A percentile compares a stretch with the other conserved stretches of the same genome.
phyloP scores from a whole-genome alignment of 1,284 basidiomycete genomes.

The Tilletia setariae region DNA sequence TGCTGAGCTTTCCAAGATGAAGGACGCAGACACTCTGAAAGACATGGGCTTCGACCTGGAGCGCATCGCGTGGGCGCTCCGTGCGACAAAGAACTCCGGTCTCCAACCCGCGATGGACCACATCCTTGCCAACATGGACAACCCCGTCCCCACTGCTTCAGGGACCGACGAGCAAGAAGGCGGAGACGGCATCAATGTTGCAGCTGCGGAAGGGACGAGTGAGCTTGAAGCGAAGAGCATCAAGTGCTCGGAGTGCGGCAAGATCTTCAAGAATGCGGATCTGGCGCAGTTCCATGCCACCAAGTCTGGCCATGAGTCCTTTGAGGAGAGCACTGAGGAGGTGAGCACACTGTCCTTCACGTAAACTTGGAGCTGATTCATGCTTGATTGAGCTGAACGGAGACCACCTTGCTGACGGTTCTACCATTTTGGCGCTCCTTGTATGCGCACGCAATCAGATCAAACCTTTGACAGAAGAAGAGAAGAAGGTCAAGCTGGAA shows the following conservation, averaged over 20 bases:
- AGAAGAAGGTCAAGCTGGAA: constrained; percentile 76
- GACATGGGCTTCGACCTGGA: constrained; percentile 51
- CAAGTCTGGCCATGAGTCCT: constrained; percentile 79
- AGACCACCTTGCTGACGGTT: no score
- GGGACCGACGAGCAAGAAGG: not conserved
- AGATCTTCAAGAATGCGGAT: constrained; percentile 68
- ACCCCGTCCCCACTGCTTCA: constrained; percentile 29
- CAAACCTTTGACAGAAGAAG: constrained; percentile 89
- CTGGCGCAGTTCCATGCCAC: constrained; percentile 91
- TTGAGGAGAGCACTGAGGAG: constrained; percentile 93
- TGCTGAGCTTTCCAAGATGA: not conserved
- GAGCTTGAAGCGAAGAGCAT: constrained; percentile 32
- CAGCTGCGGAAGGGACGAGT: not conserved
- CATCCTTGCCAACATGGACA: constrained; percentile 47
- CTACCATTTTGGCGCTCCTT: not conserved
- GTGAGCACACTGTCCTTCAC: constrained; percentile 56
- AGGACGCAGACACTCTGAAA: not conserved
- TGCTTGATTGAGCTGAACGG: no score
- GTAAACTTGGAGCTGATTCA: no score
- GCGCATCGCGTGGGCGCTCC: constrained; percentile 51
- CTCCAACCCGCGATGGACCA: constrained; percentile 51
- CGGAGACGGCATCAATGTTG: not conserved
- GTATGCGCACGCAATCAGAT: constrained; percentile 58
- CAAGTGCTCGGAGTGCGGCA: constrained; percentile 49
- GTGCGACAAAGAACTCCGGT: constrained; percentile 35